Conservation (phyloP, 2,329 filamentous ascomycete species). For the Dendrostoma leiphaemia region DNA sequence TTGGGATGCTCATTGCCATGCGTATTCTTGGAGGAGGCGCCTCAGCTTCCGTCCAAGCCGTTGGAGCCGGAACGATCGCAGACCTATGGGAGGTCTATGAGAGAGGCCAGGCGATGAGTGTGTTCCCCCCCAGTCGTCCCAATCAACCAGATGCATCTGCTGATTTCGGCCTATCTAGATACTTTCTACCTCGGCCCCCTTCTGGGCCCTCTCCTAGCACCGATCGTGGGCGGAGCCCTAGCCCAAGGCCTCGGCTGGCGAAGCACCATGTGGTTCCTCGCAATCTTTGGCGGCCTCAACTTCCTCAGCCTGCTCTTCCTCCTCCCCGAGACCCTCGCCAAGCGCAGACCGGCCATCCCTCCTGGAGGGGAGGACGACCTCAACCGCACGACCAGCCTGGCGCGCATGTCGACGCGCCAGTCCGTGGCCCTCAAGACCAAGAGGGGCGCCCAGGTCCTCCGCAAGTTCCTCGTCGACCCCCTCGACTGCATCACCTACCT, state of each 20-base stretch:
- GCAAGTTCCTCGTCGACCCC: constrained; percentile 68
- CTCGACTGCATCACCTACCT: constrained; percentile 69
- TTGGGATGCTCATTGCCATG: constrained; percentile 76
- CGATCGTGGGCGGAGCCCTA: constrained; percentile 75
- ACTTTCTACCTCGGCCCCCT: constrained; percentile 79
- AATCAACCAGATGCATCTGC: too few relatives aligned
- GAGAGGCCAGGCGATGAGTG: constrained; percentile 75
- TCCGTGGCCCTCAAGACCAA: constrained; percentile 58
- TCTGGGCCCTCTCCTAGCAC: constrained; percentile 70
- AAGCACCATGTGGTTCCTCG: constrained; percentile 75
- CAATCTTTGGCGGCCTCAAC: constrained; percentile 64
- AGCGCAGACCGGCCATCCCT: constrained; percentile 24
- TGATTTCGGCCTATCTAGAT: too few relatives aligned
- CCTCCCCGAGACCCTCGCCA: constrained; percentile 64
- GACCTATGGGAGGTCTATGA: constrained; percentile 76
- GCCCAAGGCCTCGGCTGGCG: constrained; percentile 70
- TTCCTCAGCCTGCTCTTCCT: constrained; percentile 56
- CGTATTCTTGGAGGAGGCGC: constrained; percentile 73
- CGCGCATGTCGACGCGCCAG: constrained; percentile 59
- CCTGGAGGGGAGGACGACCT: constrained; percentile 10
- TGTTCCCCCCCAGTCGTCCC: background rate
- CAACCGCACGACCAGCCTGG: constrained; percentile 25
- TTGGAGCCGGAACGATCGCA: constrained; percentile 79
- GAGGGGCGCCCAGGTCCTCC: constrained; percentile 50
- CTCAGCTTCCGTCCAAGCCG: constrained; percentile 76